These are phyloP conservation scores for Acanthamoeba triangularis DNA, from an alignment of 208 protist genomes.

Conservation along the genomic window DNA sequence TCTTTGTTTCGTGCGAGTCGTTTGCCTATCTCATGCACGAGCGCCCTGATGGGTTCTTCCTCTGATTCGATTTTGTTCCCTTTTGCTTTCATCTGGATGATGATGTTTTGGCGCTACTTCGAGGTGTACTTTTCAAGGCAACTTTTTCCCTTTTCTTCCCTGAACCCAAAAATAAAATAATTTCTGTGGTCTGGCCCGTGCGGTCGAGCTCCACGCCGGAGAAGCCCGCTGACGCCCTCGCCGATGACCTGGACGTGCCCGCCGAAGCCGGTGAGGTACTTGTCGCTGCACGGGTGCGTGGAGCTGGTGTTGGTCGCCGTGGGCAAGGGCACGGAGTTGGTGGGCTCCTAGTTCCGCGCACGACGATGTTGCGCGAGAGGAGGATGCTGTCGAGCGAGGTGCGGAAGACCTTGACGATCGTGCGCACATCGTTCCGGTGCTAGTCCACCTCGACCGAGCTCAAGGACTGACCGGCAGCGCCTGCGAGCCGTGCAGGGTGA, in stretches of 20 bases:
- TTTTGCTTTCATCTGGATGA: neutral
- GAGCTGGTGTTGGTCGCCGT: neutral
- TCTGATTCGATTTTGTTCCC: neutral
- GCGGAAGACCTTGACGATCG: neutral
- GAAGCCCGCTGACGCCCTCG: slow-evolving; percentile 63
- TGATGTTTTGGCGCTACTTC: neutral
- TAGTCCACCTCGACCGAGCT: slow-evolving; percentile 74
- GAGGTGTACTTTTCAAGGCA: neutral
- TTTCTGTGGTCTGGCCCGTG: slow-evolving; percentile 86
- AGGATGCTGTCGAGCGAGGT: no score
- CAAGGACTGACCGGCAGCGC: slow-evolving; percentile 8
- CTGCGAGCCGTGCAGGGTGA: slow-evolving; percentile 79
- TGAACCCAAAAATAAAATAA: no score
- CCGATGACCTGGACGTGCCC: slow-evolving; percentile 84
- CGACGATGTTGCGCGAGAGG: slow-evolving; percentile 83
- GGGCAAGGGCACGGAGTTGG: no score
- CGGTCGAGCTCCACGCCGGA: slow-evolving; percentile 80
- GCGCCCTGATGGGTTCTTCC: neutral
- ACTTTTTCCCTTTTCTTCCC: no score
- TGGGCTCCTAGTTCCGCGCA: slow-evolving; percentile 62
- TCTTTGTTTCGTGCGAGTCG: slow-evolving; percentile 14
- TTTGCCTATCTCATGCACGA: slow-evolving; percentile 32
- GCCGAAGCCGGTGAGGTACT: slow-evolving; percentile 79
- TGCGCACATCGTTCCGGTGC: slow-evolving; percentile 87
- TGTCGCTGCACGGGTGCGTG: neutral